Conservation (phyloP, 176 grass and related monocot genomes). For the Raddia distichophylla region DNA sequence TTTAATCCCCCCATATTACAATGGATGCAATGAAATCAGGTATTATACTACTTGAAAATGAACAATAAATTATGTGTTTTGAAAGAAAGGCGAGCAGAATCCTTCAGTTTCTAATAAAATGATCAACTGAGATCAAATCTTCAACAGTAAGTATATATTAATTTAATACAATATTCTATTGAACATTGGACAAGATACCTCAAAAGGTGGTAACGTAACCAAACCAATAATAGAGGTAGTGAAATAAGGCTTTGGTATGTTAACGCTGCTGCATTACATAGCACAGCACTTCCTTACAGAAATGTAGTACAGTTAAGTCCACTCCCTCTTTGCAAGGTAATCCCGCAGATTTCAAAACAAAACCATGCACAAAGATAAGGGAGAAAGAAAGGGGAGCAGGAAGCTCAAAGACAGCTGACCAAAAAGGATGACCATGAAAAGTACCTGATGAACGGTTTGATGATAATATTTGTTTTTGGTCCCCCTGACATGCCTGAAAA, state of each 20-base stretch:
- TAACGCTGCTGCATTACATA: neutral
- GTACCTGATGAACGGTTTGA: constrained; percentile 62
- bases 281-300: neutral
- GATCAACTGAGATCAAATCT: neutral
- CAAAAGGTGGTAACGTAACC: neutral
- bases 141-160: constrained; percentile 4
- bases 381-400: neutral
- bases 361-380: constrained; percentile 13
- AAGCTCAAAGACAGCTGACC: neutral
- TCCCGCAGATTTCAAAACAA: neutral
- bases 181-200: constrained; percentile 5
- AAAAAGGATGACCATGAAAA: constrained; percentile 7
- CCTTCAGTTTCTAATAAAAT: constrained; percentile 29
- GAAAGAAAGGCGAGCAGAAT: constrained; percentile 8
- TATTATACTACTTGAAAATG: constrained; percentile 29
- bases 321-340: constrained; percentile 16
- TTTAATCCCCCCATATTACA: neutral
- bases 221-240: neutral
- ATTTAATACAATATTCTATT: constrained; percentile 21
- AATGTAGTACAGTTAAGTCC: neutral
- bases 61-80: neutral
- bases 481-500: constrained; percentile 56
- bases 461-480: constrained; percentile 55
- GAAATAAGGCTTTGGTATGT: constrained; percentile 3
- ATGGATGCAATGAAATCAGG: constrained; percentile 6